Evolutionary conservation across 495 filamentous ascomycete species (phyloP), one percentile per base, ranked within the genome.

Genomic region (Penicillium pancosmium): DNA sequence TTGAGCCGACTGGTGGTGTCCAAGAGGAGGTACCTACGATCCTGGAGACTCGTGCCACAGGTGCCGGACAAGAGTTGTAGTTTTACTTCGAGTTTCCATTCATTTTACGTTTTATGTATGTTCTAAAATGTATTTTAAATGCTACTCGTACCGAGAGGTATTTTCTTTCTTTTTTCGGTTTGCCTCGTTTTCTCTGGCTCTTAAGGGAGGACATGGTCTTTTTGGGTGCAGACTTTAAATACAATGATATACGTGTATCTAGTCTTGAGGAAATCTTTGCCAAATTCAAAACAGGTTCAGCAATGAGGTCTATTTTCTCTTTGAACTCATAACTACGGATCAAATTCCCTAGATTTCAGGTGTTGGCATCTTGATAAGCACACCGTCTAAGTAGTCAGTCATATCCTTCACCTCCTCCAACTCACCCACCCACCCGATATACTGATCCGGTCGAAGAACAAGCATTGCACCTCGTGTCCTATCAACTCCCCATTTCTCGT

Each of bases 401-500:
- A 86, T 54, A 15, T 68, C 73, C 5, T 71, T 66, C 31, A 82
- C 70, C 60, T 84, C 82, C 46, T 84, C 82, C 33, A 88, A 40
- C 33, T 80, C 78, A 3, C 84, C 83, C 15, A 86, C 74, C 78
- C 77, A 86, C 1, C 81, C 81, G 35, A 89, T 82, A 70, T 89
- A 84, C 61, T 86, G 82, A 76, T 89, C 87, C 4, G 86, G 87
- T 31, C 86, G 65, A 13, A 78, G 23, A 49, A 84, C 74, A 8
- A 88, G 81, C 8, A 88, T 68, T 54, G 82, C 85, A 0, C 88
- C 88, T n/a, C 63, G 77, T 53, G 81, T 73, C 44, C 63, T 69
- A 61, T 89, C 80, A 3, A 90, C 78, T 0, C 84, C 88, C 61
- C 83, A 87, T 4, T 75, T 79, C 48, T 79, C 77, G 70, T 90